Evolutionary conservation across 441 rosid species (phyloP).

Genomic region (Populus hybrid): DNA sequence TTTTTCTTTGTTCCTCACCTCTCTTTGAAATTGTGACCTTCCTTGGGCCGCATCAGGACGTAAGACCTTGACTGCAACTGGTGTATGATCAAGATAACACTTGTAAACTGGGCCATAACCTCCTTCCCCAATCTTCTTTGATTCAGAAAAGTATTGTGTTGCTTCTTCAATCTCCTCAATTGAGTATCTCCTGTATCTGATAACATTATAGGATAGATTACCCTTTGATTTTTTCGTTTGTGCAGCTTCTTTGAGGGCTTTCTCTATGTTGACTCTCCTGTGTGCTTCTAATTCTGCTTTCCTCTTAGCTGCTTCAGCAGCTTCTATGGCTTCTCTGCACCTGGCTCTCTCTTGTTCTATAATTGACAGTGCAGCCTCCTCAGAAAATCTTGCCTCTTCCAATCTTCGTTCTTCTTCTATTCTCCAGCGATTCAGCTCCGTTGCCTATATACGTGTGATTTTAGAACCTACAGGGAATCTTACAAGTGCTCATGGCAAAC

Average conservation of each 20-base stretch:
- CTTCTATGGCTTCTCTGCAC: conserved; percentile 40
- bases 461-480: background rate
- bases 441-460: conserved; percentile 28
- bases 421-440: conserved; percentile 39
- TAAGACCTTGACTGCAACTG: conserved; percentile 38
- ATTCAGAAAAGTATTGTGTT: conserved; percentile 18
- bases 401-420: conserved; percentile 38
- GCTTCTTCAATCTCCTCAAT: conserved; percentile 34
- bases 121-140: conserved; percentile 34
- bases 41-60: conserved; percentile 40
- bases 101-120: conserved; percentile 38
- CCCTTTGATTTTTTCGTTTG: conserved; percentile 37
- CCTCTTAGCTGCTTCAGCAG: conserved; percentile 39
- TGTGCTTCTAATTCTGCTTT: conserved; percentile 40
- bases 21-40: conserved; percentile 29
- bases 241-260: conserved; percentile 36
- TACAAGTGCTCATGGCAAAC: background rate
- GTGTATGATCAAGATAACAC: conserved; percentile 31
- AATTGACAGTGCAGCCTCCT: conserved; percentile 33
- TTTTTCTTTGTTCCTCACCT: conserved; percentile 18
- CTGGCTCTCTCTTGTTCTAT: conserved; percentile 38
- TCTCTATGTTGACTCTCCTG: conserved; percentile 35
- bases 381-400: conserved; percentile 38
- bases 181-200: conserved; percentile 30
- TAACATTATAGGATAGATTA: conserved; percentile 15